A percentile compares a stretch with the other conserved stretches of the same genome.
These are phyloP conservation scores for Diplocarpon mali DNA, from an alignment of 2,329 filamentous ascomycete genomes.

Conservation along the genomic window DNA sequence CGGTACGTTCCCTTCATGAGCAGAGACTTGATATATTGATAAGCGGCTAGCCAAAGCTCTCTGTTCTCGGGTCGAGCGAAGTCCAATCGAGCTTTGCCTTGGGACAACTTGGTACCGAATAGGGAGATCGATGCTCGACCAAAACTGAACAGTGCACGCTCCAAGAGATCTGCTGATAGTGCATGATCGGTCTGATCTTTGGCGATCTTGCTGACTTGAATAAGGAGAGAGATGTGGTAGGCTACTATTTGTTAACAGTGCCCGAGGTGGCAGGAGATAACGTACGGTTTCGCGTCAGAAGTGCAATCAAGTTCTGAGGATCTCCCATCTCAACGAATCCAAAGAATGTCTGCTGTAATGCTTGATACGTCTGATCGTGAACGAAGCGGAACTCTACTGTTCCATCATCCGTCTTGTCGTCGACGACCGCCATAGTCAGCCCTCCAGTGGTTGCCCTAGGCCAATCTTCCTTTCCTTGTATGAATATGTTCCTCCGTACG, in stretches of 20 bases:
- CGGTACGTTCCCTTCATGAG: constrained; percentile 87
- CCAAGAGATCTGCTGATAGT: constrained; percentile 74
- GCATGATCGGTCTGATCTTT: constrained; percentile 86
- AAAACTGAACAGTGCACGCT: constrained; percentile 85
- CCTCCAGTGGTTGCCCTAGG: constrained; percentile 62
- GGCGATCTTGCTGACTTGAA: constrained; percentile 85
- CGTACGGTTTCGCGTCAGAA: constrained; percentile 56
- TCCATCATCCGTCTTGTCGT: constrained; percentile 37
- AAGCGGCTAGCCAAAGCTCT: constrained; percentile 83
- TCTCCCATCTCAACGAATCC: constrained; percentile 72
- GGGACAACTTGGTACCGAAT: constrained; percentile 64
- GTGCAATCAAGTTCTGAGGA: constrained; percentile 67
- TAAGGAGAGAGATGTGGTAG: constrained; percentile 87
- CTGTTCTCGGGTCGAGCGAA: constrained; percentile 79
- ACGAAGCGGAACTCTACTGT: constrained; percentile 65
- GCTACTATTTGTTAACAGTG: constrained; percentile 33
- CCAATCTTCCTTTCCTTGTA: constrained; percentile 64
- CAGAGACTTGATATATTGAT: constrained; percentile 78
- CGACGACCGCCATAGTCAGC: constrained; percentile 63
- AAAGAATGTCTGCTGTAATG: constrained; percentile 66
- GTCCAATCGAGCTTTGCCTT: constrained; percentile 70
- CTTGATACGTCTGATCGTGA: constrained; percentile 64
- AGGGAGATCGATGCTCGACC: constrained; percentile 78
- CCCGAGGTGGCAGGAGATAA: constrained; percentile 6
- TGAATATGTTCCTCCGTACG: constrained; percentile 53